Evolutionary conservation across 129 eudicot species (phyloP), one percentile per base, ranked within the genome.

Genomic region (Escallonia rubra): DNA sequence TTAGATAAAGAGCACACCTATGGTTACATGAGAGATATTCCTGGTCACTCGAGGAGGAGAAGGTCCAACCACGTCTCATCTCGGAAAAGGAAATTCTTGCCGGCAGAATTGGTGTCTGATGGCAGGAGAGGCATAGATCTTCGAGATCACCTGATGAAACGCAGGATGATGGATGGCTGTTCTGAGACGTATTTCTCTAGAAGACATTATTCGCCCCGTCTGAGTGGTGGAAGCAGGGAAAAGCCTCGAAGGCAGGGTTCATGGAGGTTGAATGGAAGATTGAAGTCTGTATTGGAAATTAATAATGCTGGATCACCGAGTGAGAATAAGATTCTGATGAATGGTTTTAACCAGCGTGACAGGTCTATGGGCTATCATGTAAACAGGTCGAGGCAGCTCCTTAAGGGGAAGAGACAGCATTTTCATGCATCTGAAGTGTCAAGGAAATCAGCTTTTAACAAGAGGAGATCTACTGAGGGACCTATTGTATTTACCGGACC

Each of bases 71-170:
- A 66, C 11, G 57, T 68, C 65, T 60, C 81, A 60, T 54, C 59
- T 48, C 71, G 61, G 60, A 88, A 80, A 69, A 74, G 81, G 57
- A 82, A 78, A 41, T 66, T 16, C 10, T 4, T 38, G 6, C 49
- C 49, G 44, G 8, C 57, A 14, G 78, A 70, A 59, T 58, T 43
- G 6, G 15, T 65, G 49, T 64, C 23, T 70, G 67, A 64, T 16
- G 65, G 67, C 40, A 60, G 56, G 53, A 60, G 59, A 63, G 64
- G 76, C 58, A 41, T 70, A 60, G 96, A 85, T 74, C 83, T 88
- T 59, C 85, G 85, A 13, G 81, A 85, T 14, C 68, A 57, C 71
- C 71, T 85, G 60, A 72, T 66, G 76, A 83, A 64, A 63, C 73
- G 76, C 16, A 73, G 81, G 66, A 59, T 74, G 57, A 59, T 58